phyloP scores from a whole-genome alignment of 208 protist species.

The Angomonas desouzai region DNA sequence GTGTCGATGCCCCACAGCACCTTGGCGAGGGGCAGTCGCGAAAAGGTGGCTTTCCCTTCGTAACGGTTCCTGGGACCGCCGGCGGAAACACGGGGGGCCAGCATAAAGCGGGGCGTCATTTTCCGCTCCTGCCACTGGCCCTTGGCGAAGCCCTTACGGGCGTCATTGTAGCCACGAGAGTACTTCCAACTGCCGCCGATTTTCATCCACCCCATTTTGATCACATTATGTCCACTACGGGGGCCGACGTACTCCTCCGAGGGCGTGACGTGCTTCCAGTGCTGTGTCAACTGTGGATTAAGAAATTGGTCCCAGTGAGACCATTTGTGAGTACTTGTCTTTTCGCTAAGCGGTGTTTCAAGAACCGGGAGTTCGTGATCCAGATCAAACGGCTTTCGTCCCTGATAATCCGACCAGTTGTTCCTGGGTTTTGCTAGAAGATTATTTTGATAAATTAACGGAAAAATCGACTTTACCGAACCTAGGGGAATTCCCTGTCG shows the following conservation, averaged over 20 bases:
- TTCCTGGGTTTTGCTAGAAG: slow-evolving; percentile 76
- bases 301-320: slow-evolving; percentile 86
- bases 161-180: slow-evolving; percentile 77
- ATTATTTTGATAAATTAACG: slow-evolving; percentile 88
- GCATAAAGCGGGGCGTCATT: slow-evolving; percentile 90
- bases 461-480: slow-evolving; percentile 76
- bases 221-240: slow-evolving; percentile 81
- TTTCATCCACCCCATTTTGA: slow-evolving; percentile 91
- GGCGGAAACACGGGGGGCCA: slow-evolving; percentile 80
- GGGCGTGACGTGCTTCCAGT: slow-evolving; percentile 57
- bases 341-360: slow-evolving; percentile 65
- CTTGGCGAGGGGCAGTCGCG: slow-evolving; percentile 58
- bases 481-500: slow-evolving; percentile 70
- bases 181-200: slow-evolving; percentile 89
- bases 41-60: slow-evolving; percentile 81
- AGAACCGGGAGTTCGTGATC: slow-evolving; percentile 83
- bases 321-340: slow-evolving; percentile 76
- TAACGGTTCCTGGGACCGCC: slow-evolving; percentile 82
- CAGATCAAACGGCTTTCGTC: slow-evolving; percentile 72
- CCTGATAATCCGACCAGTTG: slow-evolving; percentile 79
- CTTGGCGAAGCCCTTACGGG: slow-evolving; percentile 64
- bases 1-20: slow-evolving; percentile 87
- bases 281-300: slow-evolving; percentile 78
- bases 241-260: slow-evolving; percentile 83
- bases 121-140: slow-evolving; percentile 90